Conservation (phyloP, 2,329 filamentous ascomycete genomes). For the Eutypa lata region DNA sequence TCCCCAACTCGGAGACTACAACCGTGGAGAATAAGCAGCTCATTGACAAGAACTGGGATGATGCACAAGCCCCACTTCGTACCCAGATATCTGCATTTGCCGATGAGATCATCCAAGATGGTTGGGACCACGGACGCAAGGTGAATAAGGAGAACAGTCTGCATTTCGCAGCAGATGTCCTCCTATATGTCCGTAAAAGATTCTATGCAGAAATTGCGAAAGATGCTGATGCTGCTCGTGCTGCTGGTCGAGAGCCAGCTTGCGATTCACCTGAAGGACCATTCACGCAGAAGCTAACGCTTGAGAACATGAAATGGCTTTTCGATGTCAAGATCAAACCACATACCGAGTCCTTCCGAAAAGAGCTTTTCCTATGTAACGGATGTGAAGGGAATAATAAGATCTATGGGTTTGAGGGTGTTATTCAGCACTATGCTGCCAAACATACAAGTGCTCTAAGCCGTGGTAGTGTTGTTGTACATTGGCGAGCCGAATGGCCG, state of each 20-base stretch:
- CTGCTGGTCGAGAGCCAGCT: slow-evolving; percentile 41
- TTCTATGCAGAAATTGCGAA: slow-evolving; percentile 62
- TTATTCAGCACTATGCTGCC: slow-evolving; percentile 79
- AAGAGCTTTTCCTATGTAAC: slow-evolving; percentile 74
- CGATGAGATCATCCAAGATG: slow-evolving; percentile 64
- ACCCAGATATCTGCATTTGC: slow-evolving; percentile 64
- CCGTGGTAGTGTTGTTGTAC: slow-evolving; percentile 67
- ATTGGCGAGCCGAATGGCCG: slow-evolving; percentile 82
- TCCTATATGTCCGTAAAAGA: slow-evolving; percentile 63
- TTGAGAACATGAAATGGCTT: slow-evolving; percentile 86
- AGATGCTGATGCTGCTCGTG: slow-evolving; percentile 45
- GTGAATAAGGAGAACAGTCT: slow-evolving; percentile 62
- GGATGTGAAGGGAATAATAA: slow-evolving; percentile 63
- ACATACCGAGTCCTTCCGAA: slow-evolving; percentile 61
- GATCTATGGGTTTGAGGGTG: slow-evolving; percentile 72
- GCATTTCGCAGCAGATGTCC: slow-evolving; percentile 68
- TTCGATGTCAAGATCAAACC: slow-evolving; percentile 75
- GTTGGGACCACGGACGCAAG: slow-evolving; percentile 62
- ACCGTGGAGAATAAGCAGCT: slow-evolving; percentile 54
- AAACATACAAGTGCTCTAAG: slow-evolving; percentile 74
- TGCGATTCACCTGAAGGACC: slow-evolving; percentile 50
- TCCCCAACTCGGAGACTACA: slow-evolving; percentile 23
- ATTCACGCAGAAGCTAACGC: slow-evolving; percentile 60
- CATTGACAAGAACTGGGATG: slow-evolving; percentile 68
- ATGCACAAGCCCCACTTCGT: slow-evolving; percentile 64